phyloP scores from a whole-genome alignment of 192 early-diverging fungal species.

The Entophlyctis luteolus region DNA sequence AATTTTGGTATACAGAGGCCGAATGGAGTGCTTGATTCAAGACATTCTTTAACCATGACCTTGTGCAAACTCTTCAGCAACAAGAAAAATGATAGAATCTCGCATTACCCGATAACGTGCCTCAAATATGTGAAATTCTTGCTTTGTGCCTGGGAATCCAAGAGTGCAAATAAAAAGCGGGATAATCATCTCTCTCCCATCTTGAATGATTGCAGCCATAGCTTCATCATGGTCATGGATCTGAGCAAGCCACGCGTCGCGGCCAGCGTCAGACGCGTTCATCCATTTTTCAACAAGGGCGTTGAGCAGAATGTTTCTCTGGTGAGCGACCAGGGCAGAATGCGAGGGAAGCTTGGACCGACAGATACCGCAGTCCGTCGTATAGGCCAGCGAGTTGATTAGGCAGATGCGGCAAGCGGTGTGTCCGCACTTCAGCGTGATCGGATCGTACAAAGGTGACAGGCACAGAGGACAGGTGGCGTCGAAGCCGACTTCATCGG shows the following conservation, averaged over 20 bases:
- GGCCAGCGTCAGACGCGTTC: neutral
- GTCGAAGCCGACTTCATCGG: neutral
- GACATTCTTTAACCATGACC: conserved; percentile 22
- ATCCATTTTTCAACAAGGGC: neutral
- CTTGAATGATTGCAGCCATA: neutral
- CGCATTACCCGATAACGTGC: conserved; percentile 9
- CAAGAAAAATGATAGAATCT: neutral
- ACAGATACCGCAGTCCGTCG: neutral
- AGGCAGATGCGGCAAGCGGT: conserved; percentile 14
- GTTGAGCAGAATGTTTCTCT: neutral
- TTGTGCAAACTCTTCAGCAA: neutral
- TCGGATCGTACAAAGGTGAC: neutral
- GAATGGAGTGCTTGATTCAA: neutral
- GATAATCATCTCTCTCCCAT: neutral
- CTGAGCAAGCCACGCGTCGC: neutral
- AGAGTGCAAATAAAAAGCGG: conserved; percentile 6
- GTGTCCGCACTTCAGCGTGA: conserved; percentile 18
- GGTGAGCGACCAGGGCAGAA: neutral
- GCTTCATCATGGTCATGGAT: neutral
- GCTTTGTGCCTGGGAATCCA: conserved; percentile 1
- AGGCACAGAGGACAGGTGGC: conserved; percentile 11
- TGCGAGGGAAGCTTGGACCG: neutral
- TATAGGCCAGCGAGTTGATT: neutral
- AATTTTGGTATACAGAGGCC: conserved; percentile 18
- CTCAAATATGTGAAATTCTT: conserved; percentile 22